phyloP scores from a whole-genome alignment of 2,329 filamentous ascomycete species.

The Aspergillus quadrilineatus region DNA sequence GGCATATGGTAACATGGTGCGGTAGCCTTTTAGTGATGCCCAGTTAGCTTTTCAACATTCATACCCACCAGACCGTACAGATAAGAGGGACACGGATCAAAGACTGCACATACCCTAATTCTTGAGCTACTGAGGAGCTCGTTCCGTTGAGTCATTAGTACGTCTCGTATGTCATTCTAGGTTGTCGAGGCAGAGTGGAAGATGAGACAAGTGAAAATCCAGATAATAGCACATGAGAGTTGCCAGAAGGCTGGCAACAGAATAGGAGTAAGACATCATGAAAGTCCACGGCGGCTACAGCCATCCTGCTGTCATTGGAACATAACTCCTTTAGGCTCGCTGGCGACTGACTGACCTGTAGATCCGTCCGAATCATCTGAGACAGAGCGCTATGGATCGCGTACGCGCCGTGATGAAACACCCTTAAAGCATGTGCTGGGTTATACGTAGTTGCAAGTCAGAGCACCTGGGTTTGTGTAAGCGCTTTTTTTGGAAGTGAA shows the following conservation, averaged over 20 bases:
- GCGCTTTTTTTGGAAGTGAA: conserved; percentile 16
- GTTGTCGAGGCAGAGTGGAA: conserved; percentile 11
- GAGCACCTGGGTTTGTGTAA: not conserved
- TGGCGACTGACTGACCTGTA: conserved; percentile 17
- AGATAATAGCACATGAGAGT: not conserved
- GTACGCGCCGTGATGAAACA: conserved; percentile 35
- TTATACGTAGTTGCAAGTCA: conserved; percentile 5
- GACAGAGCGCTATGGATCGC: conserved; percentile 22
- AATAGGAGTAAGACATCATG: conserved; percentile 10
- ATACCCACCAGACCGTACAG: not conserved
- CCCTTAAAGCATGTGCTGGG: conserved; percentile 1
- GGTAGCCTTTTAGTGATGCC: conserved; percentile 22
- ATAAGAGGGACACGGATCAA: not conserved
- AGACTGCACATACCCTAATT: conserved; percentile 20
- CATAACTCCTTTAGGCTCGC: conserved; percentile 14
- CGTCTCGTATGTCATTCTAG: conserved; percentile 25
- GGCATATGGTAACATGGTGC: conserved; percentile 38
- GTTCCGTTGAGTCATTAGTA: conserved; percentile 27
- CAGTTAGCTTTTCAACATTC: conserved; percentile 16
- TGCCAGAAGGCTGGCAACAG: not conserved
- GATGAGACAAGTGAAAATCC: not conserved
- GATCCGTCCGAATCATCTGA: conserved; percentile 19
- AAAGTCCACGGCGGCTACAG: conserved; percentile 11
- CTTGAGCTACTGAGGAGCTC: conserved; percentile 20
- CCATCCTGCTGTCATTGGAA: conserved; percentile 17